Evolutionary conservation across 805 yeast species (phyloP).

Genomic region (Wickerhamomyces kurtzmanii): DNA sequence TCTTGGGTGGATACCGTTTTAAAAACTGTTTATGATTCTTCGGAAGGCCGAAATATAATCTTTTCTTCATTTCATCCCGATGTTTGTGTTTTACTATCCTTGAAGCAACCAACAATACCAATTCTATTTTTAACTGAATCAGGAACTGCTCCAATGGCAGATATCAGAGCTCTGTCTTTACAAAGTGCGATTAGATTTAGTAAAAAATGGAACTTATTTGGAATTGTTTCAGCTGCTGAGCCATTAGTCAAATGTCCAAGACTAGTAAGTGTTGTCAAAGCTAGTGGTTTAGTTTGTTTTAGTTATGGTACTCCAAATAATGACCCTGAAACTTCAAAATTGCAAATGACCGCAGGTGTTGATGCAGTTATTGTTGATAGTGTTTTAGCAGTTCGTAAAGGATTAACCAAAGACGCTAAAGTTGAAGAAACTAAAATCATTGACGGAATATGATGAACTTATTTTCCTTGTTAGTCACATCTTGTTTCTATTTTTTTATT

Average conservation of each 20-base stretch:
- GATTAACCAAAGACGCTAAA: slow-evolving; percentile 33
- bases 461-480: too few species aligned
- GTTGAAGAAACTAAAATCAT: not conserved
- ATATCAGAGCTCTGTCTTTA: slow-evolving; percentile 74
- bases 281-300: slow-evolving; percentile 85
- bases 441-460: too few species aligned
- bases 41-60: slow-evolving; percentile 73
- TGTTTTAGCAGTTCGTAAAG: slow-evolving; percentile 87
- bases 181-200: slow-evolving; percentile 91
- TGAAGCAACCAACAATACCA: slow-evolving; percentile 92
- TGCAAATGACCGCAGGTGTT: slow-evolving; percentile 89
- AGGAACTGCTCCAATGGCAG: slow-evolving; percentile 83
- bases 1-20: slow-evolving; percentile 83
- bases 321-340: slow-evolving; percentile 69
- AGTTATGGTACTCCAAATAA: slow-evolving; percentile 85
- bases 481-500: too few species aligned
- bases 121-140: slow-evolving; percentile 83
- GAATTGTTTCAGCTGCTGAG: slow-evolving; percentile 82
- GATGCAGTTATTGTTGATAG: slow-evolving; percentile 98
- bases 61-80: slow-evolving; percentile 95
- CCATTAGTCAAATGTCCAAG: slow-evolving; percentile 88
- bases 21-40: slow-evolving; percentile 67
- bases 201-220: slow-evolving; percentile 81
- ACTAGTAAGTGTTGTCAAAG: slow-evolving; percentile 82
- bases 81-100: slow-evolving; percentile 70